A percentile compares a stretch with the other conserved stretches of the same genome.
phyloP scores from a whole-genome alignment of 2,329 filamentous ascomycete genomes.

The Dothideomycetidae sp. region DNA sequence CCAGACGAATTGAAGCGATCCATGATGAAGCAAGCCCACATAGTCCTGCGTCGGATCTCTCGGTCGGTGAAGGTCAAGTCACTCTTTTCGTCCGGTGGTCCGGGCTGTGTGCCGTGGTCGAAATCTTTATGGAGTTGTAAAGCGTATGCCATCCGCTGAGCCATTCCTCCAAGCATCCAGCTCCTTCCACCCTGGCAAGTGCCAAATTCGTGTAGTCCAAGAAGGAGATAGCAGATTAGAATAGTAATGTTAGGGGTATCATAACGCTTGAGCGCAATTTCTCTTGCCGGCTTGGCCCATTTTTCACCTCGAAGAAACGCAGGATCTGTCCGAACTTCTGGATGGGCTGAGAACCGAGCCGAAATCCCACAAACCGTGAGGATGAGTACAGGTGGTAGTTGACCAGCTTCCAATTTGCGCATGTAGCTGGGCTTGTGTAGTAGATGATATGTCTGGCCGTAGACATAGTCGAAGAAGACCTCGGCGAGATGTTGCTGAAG shows the following conservation, averaged over 20 bases:
- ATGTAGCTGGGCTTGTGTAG: conserved; percentile 97
- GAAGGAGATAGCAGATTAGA: conserved; percentile 72
- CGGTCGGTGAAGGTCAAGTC: conserved; percentile 70
- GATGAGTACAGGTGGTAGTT: conserved; percentile 75
- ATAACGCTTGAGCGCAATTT: conserved; percentile 75
- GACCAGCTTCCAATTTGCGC: conserved; percentile 65
- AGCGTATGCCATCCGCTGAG: conserved; percentile 92
- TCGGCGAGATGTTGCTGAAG: conserved; percentile 88
- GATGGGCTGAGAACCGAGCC: conserved; percentile 87
- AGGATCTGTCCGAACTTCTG: conserved; percentile 58
- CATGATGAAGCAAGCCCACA: conserved; percentile 98
- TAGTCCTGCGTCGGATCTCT: conserved; percentile 81
- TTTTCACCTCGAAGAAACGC: conserved; percentile 80
- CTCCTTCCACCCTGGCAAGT: conserved; percentile 92
- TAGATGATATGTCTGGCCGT: conserved; percentile 87
- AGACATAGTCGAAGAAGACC: conserved; percentile 89
- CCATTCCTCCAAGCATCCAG: conserved; percentile 91
- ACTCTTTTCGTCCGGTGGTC: conserved; percentile 14
- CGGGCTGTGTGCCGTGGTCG: conserved; percentile 45
- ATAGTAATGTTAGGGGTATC: conserved; percentile 96
- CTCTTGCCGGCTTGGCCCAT: conserved; percentile 77
- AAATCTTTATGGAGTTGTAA: conserved; percentile 86
- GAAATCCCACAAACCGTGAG: conserved; percentile 91
- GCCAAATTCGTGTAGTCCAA: conserved; percentile 89
- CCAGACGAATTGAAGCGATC: conserved; percentile 95